A percentile compares a stretch with the other conserved stretches of the same genome.
phyloP scores from a whole-genome alignment of 331 rosid genomes.

The Rhamnella rubrinervis region DNA sequence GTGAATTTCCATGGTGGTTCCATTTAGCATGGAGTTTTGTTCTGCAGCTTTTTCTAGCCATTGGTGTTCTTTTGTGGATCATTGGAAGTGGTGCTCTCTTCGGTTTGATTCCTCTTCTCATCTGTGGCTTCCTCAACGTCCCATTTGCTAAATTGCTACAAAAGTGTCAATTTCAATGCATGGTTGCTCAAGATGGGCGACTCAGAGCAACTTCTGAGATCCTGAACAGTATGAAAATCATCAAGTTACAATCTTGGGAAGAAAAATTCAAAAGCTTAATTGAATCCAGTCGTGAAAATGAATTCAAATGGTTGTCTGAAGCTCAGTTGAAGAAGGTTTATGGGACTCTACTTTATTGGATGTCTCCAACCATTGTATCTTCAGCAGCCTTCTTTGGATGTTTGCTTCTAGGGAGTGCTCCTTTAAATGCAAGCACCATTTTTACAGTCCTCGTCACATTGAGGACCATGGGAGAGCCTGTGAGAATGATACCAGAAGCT shows the following conservation, averaged over 20 bases:
- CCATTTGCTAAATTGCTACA: slow-evolving; percentile 48
- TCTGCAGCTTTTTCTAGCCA: slow-evolving; percentile 41
- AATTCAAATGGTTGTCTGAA: slow-evolving; percentile 62
- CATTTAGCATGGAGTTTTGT: slow-evolving; percentile 48
- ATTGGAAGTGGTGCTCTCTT: slow-evolving; percentile 68
- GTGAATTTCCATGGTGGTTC: slow-evolving; percentile 85
- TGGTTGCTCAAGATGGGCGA: slow-evolving; percentile 47
- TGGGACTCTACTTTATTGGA: slow-evolving; percentile 56
- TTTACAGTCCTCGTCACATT: slow-evolving; percentile 69
- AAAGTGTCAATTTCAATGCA: slow-evolving; percentile 45
- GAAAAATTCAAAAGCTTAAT: slow-evolving; percentile 54
- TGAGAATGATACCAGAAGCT: slow-evolving; percentile 67
- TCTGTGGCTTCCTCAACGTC: slow-evolving; percentile 39
- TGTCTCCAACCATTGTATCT: slow-evolving; percentile 67
- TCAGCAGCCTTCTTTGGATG: slow-evolving; percentile 59
- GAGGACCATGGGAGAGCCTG: slow-evolving; percentile 66
- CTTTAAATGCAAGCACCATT: slow-evolving; percentile 64
- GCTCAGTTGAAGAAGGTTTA: slow-evolving; percentile 37
- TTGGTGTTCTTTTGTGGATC: slow-evolving; percentile 47
- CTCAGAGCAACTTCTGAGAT: slow-evolving; percentile 63
- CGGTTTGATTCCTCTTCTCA: slow-evolving; percentile 53
- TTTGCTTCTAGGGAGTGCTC: slow-evolving; percentile 47
- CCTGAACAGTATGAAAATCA: slow-evolving; percentile 74
- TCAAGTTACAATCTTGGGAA: slow-evolving; percentile 83
- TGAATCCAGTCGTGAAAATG: slow-evolving; percentile 38